Evolutionary conservation across 106 monocot species (phyloP).

Genomic region (Apostasia ramifera): DNA sequence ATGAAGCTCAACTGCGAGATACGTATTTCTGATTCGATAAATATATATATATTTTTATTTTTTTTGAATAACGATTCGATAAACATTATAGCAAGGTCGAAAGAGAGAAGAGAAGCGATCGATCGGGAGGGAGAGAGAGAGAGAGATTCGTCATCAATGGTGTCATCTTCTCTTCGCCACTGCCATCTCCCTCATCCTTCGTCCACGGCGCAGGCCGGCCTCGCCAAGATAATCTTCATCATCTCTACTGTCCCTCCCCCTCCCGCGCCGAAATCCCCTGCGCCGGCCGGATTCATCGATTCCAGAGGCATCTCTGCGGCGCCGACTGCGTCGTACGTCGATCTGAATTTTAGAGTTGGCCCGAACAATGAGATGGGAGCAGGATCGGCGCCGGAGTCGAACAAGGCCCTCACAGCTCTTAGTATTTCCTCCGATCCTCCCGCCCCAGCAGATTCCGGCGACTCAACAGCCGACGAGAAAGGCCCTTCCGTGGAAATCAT

Average conservation of each 20-base stretch:
- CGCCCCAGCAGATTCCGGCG: background rate
- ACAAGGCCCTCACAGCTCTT: background rate
- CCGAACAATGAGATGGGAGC: background rate
- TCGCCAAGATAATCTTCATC: slow-evolving; percentile 26
- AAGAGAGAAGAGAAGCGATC: no score
- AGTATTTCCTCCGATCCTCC: background rate
- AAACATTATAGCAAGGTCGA: no score
- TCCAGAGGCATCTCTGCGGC: background rate
- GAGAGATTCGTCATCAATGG: background rate
- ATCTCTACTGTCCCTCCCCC: slow-evolving; percentile 24
- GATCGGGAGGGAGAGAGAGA: background rate
- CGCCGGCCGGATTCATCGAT: background rate
- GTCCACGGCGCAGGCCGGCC: slow-evolving; percentile 17
- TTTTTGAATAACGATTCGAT: no score
- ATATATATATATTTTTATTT: no score
- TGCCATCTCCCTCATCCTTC: background rate
- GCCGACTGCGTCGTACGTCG: background rate
- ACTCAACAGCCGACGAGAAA: background rate
- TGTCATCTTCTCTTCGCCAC: background rate
- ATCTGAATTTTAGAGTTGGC: slow-evolving; percentile 21
- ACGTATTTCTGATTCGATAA: no score
- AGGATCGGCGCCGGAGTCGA: slow-evolving; percentile 1
- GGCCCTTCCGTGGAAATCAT: background rate
- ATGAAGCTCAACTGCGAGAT: no score
- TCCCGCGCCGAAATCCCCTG: background rate